Evolutionary conservation across 169 alveolate genomes (phyloP), one percentile per base, ranked within the genome.

Genomic region (Plasmodium gonderi): DNA sequence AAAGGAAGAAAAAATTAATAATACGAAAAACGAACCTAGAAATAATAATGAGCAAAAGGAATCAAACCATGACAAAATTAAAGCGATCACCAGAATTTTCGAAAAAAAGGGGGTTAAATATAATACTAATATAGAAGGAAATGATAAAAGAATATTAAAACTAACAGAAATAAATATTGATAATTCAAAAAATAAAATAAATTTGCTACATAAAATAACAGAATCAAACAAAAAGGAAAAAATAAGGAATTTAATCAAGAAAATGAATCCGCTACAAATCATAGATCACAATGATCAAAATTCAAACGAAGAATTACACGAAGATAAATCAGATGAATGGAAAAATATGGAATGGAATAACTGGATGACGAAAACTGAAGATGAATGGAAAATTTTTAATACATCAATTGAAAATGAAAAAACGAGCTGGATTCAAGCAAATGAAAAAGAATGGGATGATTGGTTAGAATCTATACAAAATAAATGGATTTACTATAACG

Each of bases 301-400:
- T 33, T 72, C 44, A 72, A 54, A 23, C 36, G 69, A 54, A 0
- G 31, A 54, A 17, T 54, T 54, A 54, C 69, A 54, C n/a, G 83
- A 14, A 20, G 69, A 17, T 9, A 36, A 76, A 38, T 76, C 36
- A 49, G 77, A 51, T 12, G 89, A 79, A 49, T 80, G 79, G 65
- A 64, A 64, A 60, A 80, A 80, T 20, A 80, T 45, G 8, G 79
- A 80, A 33, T 36, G 91, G 65, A 80, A 20, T 80, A 64, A 36
- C 42, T 80, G 91, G 91, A 80, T 38, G 79, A 33, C 7, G 7
- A n/a, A 80, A 60, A 60, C 33, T 20, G 79, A 60, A 38, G 68
- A 64, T 3, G 91, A 80, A 12, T 80, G 91, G 78, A 33, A 80
- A 64, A 7, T 54, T 54, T 33, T 54, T 33, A 60, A 60, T 11